Conservation (phyloP, 306 rosid species). For the Lagenaria siceraria region DNA sequence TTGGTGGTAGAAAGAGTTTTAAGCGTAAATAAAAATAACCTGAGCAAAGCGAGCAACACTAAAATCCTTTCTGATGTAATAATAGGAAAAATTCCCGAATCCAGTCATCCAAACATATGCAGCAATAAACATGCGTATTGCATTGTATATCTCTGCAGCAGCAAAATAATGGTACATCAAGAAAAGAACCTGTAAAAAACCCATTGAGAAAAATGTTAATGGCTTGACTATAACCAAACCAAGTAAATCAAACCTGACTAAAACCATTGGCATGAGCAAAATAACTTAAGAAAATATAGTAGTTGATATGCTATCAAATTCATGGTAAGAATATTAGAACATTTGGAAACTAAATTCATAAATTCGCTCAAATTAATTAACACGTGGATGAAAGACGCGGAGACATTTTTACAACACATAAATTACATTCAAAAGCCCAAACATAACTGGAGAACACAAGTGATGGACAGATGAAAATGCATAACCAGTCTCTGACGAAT, state of each 20-base stretch:
- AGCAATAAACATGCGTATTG: constrained; percentile 90
- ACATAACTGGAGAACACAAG: neutral
- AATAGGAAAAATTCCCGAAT: constrained; percentile 96
- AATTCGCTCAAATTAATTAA: neutral
- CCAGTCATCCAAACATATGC: constrained; percentile 99
- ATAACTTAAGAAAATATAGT: neutral
- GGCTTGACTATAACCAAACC: neutral
- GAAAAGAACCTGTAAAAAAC: constrained; percentile 66
- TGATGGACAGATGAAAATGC: neutral
- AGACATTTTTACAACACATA: neutral
- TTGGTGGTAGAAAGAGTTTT: neutral
- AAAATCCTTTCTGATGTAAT: constrained; percentile 86
- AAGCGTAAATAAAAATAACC: constrained; percentile 26
- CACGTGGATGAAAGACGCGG: neutral
- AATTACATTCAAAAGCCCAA: neutral
- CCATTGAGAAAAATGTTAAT: neutral
- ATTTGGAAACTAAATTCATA: neutral
- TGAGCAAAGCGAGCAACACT: constrained; percentile 88
- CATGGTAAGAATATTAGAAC: neutral
- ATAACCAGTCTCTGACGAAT: neutral
- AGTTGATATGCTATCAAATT: neutral
- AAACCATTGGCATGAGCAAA: neutral
- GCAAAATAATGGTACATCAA: constrained; percentile 95
- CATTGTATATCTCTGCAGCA: constrained; percentile 92
- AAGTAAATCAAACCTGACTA: neutral